Evolutionary conservation across 495 filamentous ascomycete genomes (phyloP), one percentile per base, ranked within the genome.

Genomic region (Aspergillus saccharolyticus): DNA sequence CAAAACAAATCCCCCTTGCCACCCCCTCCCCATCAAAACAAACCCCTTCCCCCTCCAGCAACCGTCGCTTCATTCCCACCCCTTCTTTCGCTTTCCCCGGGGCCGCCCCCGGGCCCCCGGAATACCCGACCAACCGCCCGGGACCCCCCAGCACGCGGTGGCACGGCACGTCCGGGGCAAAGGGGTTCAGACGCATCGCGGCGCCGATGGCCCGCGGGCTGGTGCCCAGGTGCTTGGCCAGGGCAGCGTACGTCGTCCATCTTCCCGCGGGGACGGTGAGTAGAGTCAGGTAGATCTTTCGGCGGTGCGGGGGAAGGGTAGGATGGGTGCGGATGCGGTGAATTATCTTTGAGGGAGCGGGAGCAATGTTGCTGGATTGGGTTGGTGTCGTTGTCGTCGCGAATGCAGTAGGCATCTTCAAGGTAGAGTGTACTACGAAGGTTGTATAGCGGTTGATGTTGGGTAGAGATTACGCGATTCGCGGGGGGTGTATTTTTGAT

Each of bases 191-290:
- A 19, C 89, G 79, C 65, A 89, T 81, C 0, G 89, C 90, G 56
- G 86, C 89, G 12, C 90, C 90, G 2, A 96, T 85, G 2, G 90
- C 90, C 1, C 90, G 79, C 22, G 90, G 86, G 10, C 87, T 90
- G 3, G 86, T 88, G 15, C 72, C 65, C 1, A 94, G 78, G 20
- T 85, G 78, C 21, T 78, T 74, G 0, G 89, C 81, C 28, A 96
- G 71, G 1, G 85, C 79, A 17, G 81, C 83, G 76, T 96, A 93
- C 3, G 88, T 88, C 12, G 84, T 86, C 66, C 90, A 85, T 52
- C 74, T 75, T 15, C 89, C 89, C 5, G 70, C 65, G 0, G 90
- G 89, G 52, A 93, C 85, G 63, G 87, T 83, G 56, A 81, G 80
- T 7, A 92, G 85, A 44, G 84, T 76, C n/a, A 68, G 71, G 69